phyloP scores from a whole-genome alignment of 805 yeast genomes.

The Monosporozyma unispora region DNA sequence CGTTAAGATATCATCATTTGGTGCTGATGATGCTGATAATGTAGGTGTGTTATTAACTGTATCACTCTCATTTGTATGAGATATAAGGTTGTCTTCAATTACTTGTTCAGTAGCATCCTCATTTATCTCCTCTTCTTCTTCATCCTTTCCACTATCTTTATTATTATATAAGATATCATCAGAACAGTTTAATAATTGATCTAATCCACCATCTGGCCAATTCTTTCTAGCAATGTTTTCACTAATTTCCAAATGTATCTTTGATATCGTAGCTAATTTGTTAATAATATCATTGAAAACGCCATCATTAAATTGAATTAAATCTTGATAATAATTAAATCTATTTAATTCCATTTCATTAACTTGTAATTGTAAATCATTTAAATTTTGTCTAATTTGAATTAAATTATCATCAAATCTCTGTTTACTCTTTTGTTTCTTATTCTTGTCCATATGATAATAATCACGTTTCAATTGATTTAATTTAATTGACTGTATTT shows the following conservation, averaged over 20 bases:
- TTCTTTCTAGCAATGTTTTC: slow-evolving; percentile 80
- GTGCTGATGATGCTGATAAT: no score
- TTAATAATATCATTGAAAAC: slow-evolving; percentile 47
- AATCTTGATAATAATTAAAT: slow-evolving; percentile 61
- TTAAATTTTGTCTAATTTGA: slow-evolving; percentile 57
- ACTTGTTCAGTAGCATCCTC: not conserved
- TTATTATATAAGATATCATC: slow-evolving; percentile 49
- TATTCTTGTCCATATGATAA: not conserved
- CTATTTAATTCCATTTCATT: slow-evolving; percentile 73
- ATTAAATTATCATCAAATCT: slow-evolving; percentile 28
- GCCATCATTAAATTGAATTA: slow-evolving; percentile 52
- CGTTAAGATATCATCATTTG: not conserved
- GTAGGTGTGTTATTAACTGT: not conserved
- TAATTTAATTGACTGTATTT: slow-evolving; percentile 32
- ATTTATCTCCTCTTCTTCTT: slow-evolving; percentile 4
- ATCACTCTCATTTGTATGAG: not conserved
- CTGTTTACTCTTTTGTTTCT: not conserved
- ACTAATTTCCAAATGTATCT: slow-evolving; percentile 73
- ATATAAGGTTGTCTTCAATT: not conserved
- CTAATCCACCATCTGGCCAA: slow-evolving; percentile 82
- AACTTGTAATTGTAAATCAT: slow-evolving; percentile 60
- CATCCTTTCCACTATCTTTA: slow-evolving; percentile 11
- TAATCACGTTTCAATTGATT: not conserved
- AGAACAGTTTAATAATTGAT: slow-evolving; percentile 51
- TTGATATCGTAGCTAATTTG: slow-evolving; percentile 53